Percentiles rank a stretch among this genome's conserved stretches.
These are phyloP conservation scores for Lodderomyces theae DNA, from an alignment of 1,139 yeast species.

Conservation along the genomic window DNA sequence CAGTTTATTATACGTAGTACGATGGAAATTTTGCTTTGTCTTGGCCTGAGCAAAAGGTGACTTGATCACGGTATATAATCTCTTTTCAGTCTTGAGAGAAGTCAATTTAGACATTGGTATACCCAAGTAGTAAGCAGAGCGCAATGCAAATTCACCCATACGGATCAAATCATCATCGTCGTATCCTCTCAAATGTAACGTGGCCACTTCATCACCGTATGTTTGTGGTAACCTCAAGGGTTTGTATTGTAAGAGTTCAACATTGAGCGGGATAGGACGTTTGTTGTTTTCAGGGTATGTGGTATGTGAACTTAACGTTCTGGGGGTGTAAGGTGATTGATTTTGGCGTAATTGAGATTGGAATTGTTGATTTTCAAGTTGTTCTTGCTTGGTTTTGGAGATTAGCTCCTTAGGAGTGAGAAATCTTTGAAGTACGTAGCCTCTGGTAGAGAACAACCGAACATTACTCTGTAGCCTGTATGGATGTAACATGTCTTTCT, in stretches of 20 bases:
- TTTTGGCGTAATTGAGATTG: slow-evolving; percentile 27
- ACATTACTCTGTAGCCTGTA: slow-evolving; percentile 1
- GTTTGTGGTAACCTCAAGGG: slow-evolving; percentile 70
- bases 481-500: slow-evolving; percentile 2
- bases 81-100: slow-evolving; percentile 65
- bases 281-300: slow-evolving; percentile 20
- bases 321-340: slow-evolving; percentile 35
- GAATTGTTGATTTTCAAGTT: slow-evolving; percentile 30
- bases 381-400: slow-evolving; percentile 25
- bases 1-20: slow-evolving; percentile 75
- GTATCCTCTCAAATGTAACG: slow-evolving; percentile 69
- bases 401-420: slow-evolving; percentile 31
- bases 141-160: slow-evolving; percentile 78
- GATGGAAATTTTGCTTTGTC: slow-evolving; percentile 89
- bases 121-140: slow-evolving; percentile 88
- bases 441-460: slow-evolving; percentile 1
- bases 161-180: slow-evolving; percentile 69
- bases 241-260: slow-evolving; percentile 76
- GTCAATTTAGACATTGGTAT: slow-evolving; percentile 64
- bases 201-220: slow-evolving; percentile 72
- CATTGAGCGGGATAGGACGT: slow-evolving; percentile 77
- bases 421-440: background rate
- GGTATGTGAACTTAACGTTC: slow-evolving; percentile 34
- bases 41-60: slow-evolving; percentile 96
- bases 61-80: slow-evolving; percentile 87